Conservation (phyloP, 140 eudicot species). For the Stevia rebaudiana region DNA sequence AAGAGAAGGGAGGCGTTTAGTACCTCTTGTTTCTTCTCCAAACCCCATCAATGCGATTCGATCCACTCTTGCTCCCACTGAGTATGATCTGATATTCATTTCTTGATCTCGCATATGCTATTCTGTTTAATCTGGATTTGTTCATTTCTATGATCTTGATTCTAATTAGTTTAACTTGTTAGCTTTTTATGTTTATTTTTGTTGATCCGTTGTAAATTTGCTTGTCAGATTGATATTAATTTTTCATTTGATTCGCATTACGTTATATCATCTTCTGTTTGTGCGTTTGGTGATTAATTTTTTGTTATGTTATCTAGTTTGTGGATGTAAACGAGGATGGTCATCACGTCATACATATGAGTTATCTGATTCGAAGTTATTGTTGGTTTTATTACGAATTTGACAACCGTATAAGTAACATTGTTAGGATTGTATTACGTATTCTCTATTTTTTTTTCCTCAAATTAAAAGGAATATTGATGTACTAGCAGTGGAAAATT, state of each 20-base stretch:
- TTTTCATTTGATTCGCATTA: background rate
- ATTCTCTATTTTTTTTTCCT: background rate
- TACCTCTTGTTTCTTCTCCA: slow-evolving; percentile 52
- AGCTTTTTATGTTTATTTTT: background rate
- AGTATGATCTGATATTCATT: slow-evolving; percentile 36
- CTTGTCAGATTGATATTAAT: background rate
- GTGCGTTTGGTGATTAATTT: background rate
- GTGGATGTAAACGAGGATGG: slow-evolving; percentile 12
- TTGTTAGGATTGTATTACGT: background rate
- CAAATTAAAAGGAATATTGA: background rate
- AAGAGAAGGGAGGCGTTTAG: slow-evolving; percentile 68
- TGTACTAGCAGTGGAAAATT: background rate
- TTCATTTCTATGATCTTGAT: background rate
- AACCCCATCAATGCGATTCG: slow-evolving; percentile 43
- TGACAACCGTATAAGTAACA: background rate
- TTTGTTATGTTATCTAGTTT: background rate
- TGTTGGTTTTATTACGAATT: background rate
- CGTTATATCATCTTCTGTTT: background rate
- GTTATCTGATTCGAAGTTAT: background rate
- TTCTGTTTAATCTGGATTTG: background rate
- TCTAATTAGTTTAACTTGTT: background rate
- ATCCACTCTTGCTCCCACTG: slow-evolving; percentile 44
- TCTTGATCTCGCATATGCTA: background rate
- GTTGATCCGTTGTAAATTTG: background rate
- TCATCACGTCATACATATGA: slow-evolving; percentile 3